phyloP scores from a whole-genome alignment of 2,329 filamentous ascomycete species.

The Plectosphaerella plurivora region DNA sequence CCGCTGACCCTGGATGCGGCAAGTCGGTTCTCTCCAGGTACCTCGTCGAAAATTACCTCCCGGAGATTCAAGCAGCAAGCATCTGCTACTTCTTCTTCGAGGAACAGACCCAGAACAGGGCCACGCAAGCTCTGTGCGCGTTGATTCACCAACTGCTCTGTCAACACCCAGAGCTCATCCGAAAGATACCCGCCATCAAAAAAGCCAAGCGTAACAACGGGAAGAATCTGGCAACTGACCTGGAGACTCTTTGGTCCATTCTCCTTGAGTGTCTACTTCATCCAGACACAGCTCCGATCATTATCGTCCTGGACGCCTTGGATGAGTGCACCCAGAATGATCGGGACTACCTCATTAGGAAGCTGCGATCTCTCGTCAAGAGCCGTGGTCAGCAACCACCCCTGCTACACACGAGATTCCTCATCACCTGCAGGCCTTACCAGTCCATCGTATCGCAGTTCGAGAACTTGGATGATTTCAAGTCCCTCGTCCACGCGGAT shows the following conservation, averaged over 20 bases:
- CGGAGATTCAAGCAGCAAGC: conserved; percentile 6
- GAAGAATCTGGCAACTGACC: not conserved
- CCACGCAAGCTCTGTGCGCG: conserved; percentile 30
- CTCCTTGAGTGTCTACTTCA: not conserved
- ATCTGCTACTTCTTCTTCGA: conserved; percentile 42
- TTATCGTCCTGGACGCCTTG: not conserved
- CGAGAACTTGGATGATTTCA: not conserved
- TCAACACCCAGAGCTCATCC: not conserved
- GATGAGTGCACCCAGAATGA: not conserved
- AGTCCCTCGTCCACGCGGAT: not conserved
- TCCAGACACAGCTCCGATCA: not conserved
- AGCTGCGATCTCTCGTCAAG: not conserved
- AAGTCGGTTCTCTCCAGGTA: conserved; percentile 31
- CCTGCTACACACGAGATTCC: not conserved
- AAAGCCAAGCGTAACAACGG: not conserved
- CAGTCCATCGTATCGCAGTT: not conserved
- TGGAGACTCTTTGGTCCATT: not conserved
- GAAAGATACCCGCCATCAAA: no score
- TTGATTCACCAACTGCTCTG: conserved; percentile 27
- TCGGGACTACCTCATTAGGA: no score
- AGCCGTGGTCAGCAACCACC: not conserved
- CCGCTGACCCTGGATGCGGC: conserved; percentile 33
- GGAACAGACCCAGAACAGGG: conserved; percentile 28
- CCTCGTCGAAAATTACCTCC: conserved; percentile 22
- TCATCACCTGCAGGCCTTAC: not conserved